These are phyloP conservation scores for Monilinia vaccinii-corymbosi DNA, from an alignment of 2,329 filamentous ascomycete genomes.

Conservation along the genomic window DNA sequence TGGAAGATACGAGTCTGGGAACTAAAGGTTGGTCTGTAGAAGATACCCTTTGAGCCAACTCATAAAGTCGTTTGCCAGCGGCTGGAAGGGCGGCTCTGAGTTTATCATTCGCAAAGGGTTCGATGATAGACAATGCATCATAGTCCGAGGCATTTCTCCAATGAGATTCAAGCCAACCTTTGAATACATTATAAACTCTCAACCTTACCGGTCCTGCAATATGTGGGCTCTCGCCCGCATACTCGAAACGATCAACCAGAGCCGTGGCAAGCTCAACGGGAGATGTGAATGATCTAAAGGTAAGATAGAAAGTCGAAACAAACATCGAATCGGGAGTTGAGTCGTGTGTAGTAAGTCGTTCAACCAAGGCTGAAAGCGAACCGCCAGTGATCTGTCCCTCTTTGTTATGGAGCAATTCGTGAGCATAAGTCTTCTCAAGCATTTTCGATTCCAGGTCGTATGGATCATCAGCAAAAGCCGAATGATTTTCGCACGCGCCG, in stretches of 20 bases:
- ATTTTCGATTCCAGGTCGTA: conserved; percentile 75
- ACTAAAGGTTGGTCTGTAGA: conserved; percentile 66
- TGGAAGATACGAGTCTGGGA: conserved; percentile 72
- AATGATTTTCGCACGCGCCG: conserved; percentile 54
- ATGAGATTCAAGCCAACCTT: conserved; percentile 93
- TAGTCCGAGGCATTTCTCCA: conserved; percentile 80
- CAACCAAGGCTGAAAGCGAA: conserved; percentile 82
- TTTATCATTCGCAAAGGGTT: conserved; percentile 68
- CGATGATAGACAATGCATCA: conserved; percentile 65
- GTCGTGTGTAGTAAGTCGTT: conserved; percentile 86
- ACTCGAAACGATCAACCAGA: conserved; percentile 87
- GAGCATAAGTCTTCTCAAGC: conserved; percentile 84
- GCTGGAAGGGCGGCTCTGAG: conserved; percentile 61
- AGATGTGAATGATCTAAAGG: conserved; percentile 86
- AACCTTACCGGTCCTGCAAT: conserved; percentile 75
- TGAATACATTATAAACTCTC: conserved; percentile 92
- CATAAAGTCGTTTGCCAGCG: conserved; percentile 70
- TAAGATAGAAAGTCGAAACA: conserved; percentile 90
- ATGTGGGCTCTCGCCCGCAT: conserved; percentile 68
- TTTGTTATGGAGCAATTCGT: conserved; percentile 88
- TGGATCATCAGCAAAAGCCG: conserved; percentile 60
- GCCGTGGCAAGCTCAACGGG: conserved; percentile 69
- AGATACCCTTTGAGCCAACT: conserved; percentile 71
- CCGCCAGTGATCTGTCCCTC: conserved; percentile 93
- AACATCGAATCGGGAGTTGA: conserved; percentile 87